Evolutionary conservation across 2,329 filamentous ascomycete genomes (phyloP).

Genomic region (Clonostachys sp.): DNA sequence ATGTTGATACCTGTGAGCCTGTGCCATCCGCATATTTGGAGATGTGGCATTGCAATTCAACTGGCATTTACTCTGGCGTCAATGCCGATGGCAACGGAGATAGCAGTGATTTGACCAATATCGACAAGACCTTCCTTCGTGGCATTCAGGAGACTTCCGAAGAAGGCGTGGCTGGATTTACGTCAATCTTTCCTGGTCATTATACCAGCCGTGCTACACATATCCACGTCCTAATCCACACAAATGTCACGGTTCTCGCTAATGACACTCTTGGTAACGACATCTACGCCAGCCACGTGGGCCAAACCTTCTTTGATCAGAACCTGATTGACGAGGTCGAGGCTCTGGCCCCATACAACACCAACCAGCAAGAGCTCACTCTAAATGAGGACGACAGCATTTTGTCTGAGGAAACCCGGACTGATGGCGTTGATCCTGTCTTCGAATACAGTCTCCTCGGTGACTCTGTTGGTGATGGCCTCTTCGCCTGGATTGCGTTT

Average conservation of each 20-base stretch:
- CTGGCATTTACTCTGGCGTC: slow-evolving; percentile 37
- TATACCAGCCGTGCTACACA: slow-evolving; percentile 40
- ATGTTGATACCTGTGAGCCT: slow-evolving; percentile 33
- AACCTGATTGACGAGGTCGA: slow-evolving; percentile 48
- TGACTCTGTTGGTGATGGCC: slow-evolving; percentile 41
- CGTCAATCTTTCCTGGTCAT: slow-evolving; percentile 37
- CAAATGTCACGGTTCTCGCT: slow-evolving; percentile 21
- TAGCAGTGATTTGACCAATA: slow-evolving; percentile 25
- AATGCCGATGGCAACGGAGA: slow-evolving; percentile 32
- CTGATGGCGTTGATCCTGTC: slow-evolving; percentile 48
- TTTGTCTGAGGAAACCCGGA: slow-evolving; percentile 36
- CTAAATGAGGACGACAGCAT: slow-evolving; percentile 44
- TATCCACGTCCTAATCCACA: slow-evolving; percentile 36
- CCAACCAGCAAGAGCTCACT: slow-evolving; percentile 40
- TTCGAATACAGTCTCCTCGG: slow-evolving; percentile 55
- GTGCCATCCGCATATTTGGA: slow-evolving; percentile 31
- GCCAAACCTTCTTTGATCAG: slow-evolving; percentile 63
- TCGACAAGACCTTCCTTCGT: slow-evolving; percentile 24
- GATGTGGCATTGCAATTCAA: slow-evolving; percentile 39
- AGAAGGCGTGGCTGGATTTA: slow-evolving; percentile 37
- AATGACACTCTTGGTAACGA: slow-evolving; percentile 27
- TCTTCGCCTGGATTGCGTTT: slow-evolving; percentile 51
- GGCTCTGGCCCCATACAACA: slow-evolving; percentile 37
- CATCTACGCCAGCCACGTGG: slow-evolving; percentile 48
- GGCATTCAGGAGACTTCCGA: slow-evolving; percentile 31